Conservation (phyloP, 2,329 filamentous ascomycete genomes). For the Macroventuria anomochaeta region DNA sequence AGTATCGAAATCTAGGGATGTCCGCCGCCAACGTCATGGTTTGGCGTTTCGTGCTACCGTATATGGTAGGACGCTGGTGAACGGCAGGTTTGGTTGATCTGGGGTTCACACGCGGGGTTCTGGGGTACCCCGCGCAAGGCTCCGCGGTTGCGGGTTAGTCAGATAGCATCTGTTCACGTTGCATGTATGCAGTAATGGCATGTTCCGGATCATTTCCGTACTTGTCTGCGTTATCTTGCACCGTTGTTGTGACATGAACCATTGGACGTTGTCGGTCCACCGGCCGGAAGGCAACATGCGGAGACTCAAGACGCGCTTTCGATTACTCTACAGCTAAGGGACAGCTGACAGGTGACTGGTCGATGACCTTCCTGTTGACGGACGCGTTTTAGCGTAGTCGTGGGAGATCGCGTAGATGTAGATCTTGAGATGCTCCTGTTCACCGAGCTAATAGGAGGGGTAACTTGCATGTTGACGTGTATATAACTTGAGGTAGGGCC, state of each 20-base stretch:
- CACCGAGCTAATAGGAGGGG: conserved; percentile 24
- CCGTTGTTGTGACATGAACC: conserved; percentile 4
- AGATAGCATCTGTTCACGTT: conserved; percentile 20
- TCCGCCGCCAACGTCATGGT: conserved; percentile 2
- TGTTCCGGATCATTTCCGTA: conserved; percentile 18
- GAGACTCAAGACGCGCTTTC: conserved; percentile 2
- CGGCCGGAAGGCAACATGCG: conserved; percentile 22
- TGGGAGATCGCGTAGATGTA: conserved; percentile 6
- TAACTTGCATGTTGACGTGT: conserved; percentile 20
- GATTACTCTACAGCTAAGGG: not conserved
- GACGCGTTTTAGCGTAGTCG: conserved; percentile 1
- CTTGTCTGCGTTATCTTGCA: conserved; percentile 1
- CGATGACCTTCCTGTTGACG: not conserved
- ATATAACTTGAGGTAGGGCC: conserved; percentile 21
- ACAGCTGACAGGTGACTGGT: conserved; percentile 1
- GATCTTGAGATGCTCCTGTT: conserved; percentile 18
- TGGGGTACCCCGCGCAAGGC: conserved; percentile 28
- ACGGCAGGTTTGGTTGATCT: conserved; percentile 4
- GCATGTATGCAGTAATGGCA: conserved; percentile 13
- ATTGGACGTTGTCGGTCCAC: conserved; percentile 4
- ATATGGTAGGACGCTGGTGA: conserved; percentile 17
- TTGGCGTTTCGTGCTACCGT: conserved; percentile 13
- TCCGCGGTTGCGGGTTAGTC: conserved; percentile 21
- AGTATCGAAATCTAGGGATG: not conserved
- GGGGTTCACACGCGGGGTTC: conserved; percentile 24